Evolutionary conservation across 345 rosid species (phyloP).

Genomic region (Lepidium aucheri): DNA sequence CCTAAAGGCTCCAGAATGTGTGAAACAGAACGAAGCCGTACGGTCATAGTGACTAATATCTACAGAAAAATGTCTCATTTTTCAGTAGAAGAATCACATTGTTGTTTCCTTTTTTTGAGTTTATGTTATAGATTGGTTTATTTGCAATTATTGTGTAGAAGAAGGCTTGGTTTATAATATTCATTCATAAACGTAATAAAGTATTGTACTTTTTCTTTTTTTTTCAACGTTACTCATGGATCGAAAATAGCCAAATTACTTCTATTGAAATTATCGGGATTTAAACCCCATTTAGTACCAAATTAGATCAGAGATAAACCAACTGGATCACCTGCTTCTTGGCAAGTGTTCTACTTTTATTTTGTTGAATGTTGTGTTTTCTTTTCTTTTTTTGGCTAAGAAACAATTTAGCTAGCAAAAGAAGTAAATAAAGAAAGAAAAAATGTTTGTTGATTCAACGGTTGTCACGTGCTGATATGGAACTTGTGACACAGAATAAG

Average conservation of each 20-base stretch:
- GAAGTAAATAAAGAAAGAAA: not conserved
- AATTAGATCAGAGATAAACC: too few relatives aligned
- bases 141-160: too few relatives aligned
- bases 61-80: not conserved
- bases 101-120: constrained; percentile 12
- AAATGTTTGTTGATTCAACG: not conserved
- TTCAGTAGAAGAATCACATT: constrained; percentile 9
- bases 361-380: not conserved
- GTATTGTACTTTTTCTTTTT: not conserved
- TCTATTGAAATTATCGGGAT: too few relatives aligned
- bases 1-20: constrained; percentile 55
- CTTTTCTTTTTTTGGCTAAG: not conserved
- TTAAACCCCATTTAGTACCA: too few relatives aligned
- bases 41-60: constrained; percentile 34
- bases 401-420: not conserved
- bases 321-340: too few relatives aligned
- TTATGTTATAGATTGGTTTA: not conserved
- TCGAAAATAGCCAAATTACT: too few relatives aligned
- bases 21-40: constrained; percentile 68
- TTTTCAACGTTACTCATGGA: too few relatives aligned
- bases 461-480: constrained; percentile 18
- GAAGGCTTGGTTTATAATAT: too few relatives aligned
- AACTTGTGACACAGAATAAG: constrained; percentile 15
- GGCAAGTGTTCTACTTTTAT: too few relatives aligned
- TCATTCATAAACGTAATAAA: constrained; percentile 13